Conservation (phyloP, 148 eudicot genomes). For the Rhododendron griersonianum region DNA sequence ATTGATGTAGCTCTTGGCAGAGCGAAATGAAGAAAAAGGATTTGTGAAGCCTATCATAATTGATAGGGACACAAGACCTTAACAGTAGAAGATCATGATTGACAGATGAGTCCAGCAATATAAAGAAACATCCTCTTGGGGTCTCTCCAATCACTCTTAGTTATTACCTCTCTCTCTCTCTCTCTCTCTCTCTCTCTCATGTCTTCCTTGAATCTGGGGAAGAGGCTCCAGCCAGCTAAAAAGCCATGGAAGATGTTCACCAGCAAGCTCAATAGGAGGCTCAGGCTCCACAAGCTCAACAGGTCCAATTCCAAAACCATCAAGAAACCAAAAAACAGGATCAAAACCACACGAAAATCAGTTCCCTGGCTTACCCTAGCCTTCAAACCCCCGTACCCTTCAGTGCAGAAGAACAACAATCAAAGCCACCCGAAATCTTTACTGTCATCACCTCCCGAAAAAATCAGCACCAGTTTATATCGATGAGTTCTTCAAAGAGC, state of each 20-base stretch:
- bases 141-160: neutral
- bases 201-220: conserved; percentile 25
- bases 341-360: conserved; percentile 7
- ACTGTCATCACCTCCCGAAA: conserved; percentile 1
- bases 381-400: conserved; percentile 8
- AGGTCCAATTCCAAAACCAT: conserved; percentile 28
- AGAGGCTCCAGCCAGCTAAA: conserved; percentile 14
- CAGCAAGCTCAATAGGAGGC: conserved; percentile 12
- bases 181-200: conserved; percentile 12
- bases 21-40: too few species aligned
- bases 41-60: too few species aligned
- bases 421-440: neutral
- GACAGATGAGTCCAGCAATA: neutral
- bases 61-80: too few species aligned
- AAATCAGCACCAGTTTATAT: conserved; percentile 23
- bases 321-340: conserved; percentile 15
- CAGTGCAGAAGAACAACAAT: neutral
- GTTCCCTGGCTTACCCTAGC: neutral
- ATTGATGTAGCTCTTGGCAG: too few species aligned
- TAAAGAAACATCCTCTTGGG: neutral
- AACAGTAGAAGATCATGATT: too few species aligned
- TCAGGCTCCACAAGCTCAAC: conserved; percentile 23
- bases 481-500: conserved; percentile 30
- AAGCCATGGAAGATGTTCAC: conserved; percentile 28
- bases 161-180: neutral